These are phyloP conservation scores for Apiospora malaysiana DNA, from an alignment of 2,329 filamentous ascomycete genomes.

Conservation along the genomic window DNA sequence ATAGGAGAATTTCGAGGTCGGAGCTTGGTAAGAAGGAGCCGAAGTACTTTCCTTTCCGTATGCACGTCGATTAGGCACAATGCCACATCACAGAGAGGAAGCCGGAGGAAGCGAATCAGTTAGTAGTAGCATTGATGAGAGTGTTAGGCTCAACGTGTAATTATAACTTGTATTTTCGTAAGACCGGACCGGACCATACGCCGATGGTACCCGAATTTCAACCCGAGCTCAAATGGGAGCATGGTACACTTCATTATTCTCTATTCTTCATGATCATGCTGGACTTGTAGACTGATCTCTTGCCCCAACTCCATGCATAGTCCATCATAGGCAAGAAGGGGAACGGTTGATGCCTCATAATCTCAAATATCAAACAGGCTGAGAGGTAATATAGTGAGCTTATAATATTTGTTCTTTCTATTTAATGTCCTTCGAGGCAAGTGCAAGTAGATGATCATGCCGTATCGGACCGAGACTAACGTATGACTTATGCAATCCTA, in stretches of 20 bases:
- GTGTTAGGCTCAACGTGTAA: constrained; percentile 9
- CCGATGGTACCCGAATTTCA: constrained; percentile 4
- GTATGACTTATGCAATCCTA: not conserved
- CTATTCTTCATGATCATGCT: not conserved
- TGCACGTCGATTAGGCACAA: not conserved
- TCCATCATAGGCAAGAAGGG: not conserved
- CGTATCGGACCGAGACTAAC: constrained; percentile 11
- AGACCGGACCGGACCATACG: constrained; percentile 9
- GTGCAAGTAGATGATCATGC: not conserved
- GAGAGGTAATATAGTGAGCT: not conserved
- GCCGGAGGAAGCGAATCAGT: not conserved
- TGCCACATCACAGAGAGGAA: not conserved
- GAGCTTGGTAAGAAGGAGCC: constrained; percentile 72
- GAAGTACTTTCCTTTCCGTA: not conserved
- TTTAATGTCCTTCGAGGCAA: not conserved
- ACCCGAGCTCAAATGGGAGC: not conserved
- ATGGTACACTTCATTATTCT: not conserved
- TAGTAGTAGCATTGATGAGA: not conserved
- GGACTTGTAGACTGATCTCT: not conserved
- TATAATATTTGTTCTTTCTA: not conserved
- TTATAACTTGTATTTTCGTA: constrained; percentile 13
- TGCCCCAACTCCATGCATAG: not conserved
- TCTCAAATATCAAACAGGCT: not conserved
- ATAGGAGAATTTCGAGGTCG: constrained; percentile 92
- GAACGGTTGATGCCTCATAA: not conserved